Conservation (phyloP, 2,329 filamentous ascomycete species). For the Cytospora piceae region DNA sequence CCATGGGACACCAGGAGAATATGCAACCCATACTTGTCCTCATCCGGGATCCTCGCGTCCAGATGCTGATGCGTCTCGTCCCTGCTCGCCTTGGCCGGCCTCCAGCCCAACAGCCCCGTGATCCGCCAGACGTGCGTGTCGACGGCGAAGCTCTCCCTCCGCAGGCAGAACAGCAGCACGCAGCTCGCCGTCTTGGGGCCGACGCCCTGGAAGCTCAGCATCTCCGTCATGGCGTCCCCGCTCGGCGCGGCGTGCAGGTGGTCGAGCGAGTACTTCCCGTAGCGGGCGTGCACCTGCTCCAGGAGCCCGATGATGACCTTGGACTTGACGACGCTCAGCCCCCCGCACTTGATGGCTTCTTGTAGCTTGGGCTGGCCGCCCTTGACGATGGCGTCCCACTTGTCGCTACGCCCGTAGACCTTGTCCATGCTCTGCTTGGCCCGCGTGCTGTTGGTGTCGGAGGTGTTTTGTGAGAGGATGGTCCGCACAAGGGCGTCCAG, state of each 20-base stretch:
- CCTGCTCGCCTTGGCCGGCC: slow-evolving; percentile 45
- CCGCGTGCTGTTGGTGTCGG: slow-evolving; percentile 58
- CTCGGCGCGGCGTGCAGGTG: slow-evolving; percentile 49
- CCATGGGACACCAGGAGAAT: slow-evolving; percentile 54
- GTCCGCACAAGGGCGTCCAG: slow-evolving; percentile 57
- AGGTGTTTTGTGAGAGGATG: slow-evolving; percentile 59
- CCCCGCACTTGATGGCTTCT: slow-evolving; percentile 71
- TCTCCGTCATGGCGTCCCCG: slow-evolving; percentile 54
- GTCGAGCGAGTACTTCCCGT: slow-evolving; percentile 52
- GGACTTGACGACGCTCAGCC: slow-evolving; percentile 73
- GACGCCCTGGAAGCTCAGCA: slow-evolving; percentile 55
- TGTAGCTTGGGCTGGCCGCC: slow-evolving; percentile 47
- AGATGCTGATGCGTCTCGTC: slow-evolving; percentile 55
- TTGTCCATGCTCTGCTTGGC: slow-evolving; percentile 57
- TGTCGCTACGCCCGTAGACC: slow-evolving; percentile 48
- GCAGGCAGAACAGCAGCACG: slow-evolving; percentile 55
- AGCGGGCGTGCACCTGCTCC: slow-evolving; percentile 58
- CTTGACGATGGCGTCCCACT: slow-evolving; percentile 47
- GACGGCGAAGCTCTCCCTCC: slow-evolving; percentile 53
- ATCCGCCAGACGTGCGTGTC: slow-evolving; percentile 58
- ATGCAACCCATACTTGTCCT: slow-evolving; percentile 55
- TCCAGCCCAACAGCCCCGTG: slow-evolving; percentile 53
- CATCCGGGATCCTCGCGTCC: slow-evolving; percentile 51
- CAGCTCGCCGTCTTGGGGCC: slow-evolving; percentile 60
- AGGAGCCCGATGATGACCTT: slow-evolving; percentile 72